Evolutionary conservation across 2,329 filamentous ascomycete genomes (phyloP).

Genomic region (Penicillium sp.): DNA sequence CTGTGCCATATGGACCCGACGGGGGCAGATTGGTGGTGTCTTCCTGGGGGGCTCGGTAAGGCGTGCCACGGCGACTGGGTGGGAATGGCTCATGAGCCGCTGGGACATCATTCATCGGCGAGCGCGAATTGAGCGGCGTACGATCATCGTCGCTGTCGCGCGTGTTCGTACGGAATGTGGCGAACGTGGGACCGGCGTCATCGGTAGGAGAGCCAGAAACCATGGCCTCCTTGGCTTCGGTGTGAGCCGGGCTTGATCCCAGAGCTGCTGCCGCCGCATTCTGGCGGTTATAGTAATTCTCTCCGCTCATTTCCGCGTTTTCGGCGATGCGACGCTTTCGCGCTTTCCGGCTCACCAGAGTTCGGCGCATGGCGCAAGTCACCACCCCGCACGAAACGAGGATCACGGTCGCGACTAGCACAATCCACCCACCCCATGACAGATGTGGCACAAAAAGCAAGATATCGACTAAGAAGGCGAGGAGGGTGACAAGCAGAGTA

Average conservation of each 20-base stretch:
- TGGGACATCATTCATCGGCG: slow-evolving; percentile 23
- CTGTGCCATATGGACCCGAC: slow-evolving; percentile 25
- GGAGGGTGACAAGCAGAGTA: slow-evolving; percentile 72
- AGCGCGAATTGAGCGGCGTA: slow-evolving; percentile 35
- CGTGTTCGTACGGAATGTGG: slow-evolving; percentile 35
- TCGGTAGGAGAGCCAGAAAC: slow-evolving; percentile 52
- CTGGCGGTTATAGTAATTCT: slow-evolving; percentile 75
- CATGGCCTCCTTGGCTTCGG: slow-evolving; percentile 53
- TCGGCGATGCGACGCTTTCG: slow-evolving; percentile 84
- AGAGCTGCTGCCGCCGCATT: slow-evolving; percentile 31
- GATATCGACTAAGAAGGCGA: slow-evolving; percentile 90
- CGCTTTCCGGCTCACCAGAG: slow-evolving; percentile 85
- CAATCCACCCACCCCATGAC: slow-evolving; percentile 90
- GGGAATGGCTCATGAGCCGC: slow-evolving; percentile 25
- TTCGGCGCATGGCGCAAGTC: slow-evolving; percentile 90
- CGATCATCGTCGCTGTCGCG: slow-evolving; percentile 39
- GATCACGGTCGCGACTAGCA: slow-evolving; percentile 79
- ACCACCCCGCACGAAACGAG: slow-evolving; percentile 76
- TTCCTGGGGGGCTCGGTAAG: slow-evolving; percentile 36
- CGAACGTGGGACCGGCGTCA: slow-evolving; percentile 46
- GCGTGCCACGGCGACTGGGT: slow-evolving; percentile 28
- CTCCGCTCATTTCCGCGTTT: slow-evolving; percentile 94
- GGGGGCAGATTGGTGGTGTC: slow-evolving; percentile 33
- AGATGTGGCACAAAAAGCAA: slow-evolving; percentile 90
- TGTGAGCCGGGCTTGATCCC: slow-evolving; percentile 19